These are phyloP conservation scores for Nemania diffusa DNA, from an alignment of 2,329 filamentous ascomycete species.

Conservation along the genomic window DNA sequence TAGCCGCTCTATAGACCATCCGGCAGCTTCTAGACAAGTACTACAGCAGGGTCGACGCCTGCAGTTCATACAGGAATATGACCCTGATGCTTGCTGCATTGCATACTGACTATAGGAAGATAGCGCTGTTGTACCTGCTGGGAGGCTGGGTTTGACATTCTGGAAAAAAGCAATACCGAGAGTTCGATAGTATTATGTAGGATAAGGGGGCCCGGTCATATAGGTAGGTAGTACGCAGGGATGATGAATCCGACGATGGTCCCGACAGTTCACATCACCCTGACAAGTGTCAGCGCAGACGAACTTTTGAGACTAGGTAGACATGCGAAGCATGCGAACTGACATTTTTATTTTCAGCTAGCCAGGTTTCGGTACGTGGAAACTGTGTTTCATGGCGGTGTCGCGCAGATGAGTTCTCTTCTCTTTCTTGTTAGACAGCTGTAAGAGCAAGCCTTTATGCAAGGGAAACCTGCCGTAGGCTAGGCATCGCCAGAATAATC, in stretches of 20 bases:
- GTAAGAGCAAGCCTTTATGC: slow-evolving; percentile 8
- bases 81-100: background rate
- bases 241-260: slow-evolving; percentile 1
- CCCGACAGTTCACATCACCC: slow-evolving; percentile 7
- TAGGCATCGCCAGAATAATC: slow-evolving; percentile 14
- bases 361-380: background rate
- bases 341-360: background rate
- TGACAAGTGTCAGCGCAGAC: background rate
- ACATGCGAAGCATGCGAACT: background rate
- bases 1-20: background rate
- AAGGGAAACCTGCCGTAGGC: slow-evolving; percentile 12
- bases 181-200: background rate
- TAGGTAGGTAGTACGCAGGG: slow-evolving; percentile 12
- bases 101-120: background rate
- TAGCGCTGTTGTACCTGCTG: background rate
- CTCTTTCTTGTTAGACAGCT: background rate
- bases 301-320: background rate
- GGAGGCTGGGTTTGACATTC: background rate
- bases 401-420: slow-evolving; percentile 1
- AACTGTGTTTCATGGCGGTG: background rate
- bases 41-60: background rate
- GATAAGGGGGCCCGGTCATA: slow-evolving; percentile 1
- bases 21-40: background rate
- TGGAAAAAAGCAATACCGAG: background rate
- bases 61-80: background rate